Conservation (phyloP, 768 basidiomycete genomes). For the Phanerochaete sordida region DNA sequence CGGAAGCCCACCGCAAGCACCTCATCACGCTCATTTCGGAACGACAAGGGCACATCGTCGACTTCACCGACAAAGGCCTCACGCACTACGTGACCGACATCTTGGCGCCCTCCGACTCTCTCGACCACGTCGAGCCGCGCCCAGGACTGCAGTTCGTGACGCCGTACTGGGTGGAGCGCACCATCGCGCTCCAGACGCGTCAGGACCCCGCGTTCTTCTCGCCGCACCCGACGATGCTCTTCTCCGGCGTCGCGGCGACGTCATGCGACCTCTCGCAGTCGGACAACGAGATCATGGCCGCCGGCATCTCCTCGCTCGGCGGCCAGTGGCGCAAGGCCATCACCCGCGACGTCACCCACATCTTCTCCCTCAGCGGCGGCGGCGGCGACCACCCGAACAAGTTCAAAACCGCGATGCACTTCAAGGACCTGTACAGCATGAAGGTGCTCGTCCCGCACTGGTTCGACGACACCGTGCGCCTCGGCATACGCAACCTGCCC, state of each 20-base stretch:
- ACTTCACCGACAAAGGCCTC: constrained; percentile 30
- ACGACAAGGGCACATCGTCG: constrained; percentile 45
- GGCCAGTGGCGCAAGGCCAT: constrained; percentile 78
- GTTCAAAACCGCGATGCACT: constrained; percentile 51
- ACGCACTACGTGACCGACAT: constrained; percentile 61
- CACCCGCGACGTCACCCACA: constrained; percentile 84
- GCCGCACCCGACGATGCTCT: constrained; percentile 71
- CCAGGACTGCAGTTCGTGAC: constrained; percentile 34
- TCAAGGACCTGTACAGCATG: constrained; percentile 54
- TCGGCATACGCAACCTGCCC: constrained; percentile 44
- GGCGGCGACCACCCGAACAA: no score
- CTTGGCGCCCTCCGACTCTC: constrained; percentile 51
- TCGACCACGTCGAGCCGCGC: constrained; percentile 32
- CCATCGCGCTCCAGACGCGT: constrained; percentile 49
- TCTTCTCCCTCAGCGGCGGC: constrained; percentile 56
- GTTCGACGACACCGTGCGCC: constrained; percentile 77
- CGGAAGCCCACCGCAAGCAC: constrained; percentile 37
- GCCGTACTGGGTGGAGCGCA: constrained; percentile 70
- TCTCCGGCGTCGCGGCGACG: constrained; percentile 79
- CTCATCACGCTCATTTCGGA: constrained; percentile 44
- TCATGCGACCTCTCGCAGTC: constrained; percentile 59
- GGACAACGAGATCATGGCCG: constrained; percentile 72
- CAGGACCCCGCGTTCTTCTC: constrained; percentile 70
- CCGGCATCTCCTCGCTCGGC: constrained; percentile 70
- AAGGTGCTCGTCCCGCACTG: constrained; percentile 84